Conservation (phyloP, 345 rosid species). For the Punica granatum region DNA sequence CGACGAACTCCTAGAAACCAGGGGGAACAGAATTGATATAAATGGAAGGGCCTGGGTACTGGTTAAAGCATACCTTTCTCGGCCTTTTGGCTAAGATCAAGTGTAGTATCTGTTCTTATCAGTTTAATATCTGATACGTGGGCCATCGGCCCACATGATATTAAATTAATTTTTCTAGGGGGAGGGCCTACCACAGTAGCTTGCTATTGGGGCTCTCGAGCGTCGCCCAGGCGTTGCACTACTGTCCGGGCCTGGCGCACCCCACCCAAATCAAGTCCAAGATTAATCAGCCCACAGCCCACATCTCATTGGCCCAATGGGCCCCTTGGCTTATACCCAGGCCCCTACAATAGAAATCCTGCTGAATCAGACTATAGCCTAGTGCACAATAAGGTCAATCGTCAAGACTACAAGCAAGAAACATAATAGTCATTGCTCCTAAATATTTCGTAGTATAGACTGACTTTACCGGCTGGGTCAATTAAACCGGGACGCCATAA, state of each 20-base stretch:
- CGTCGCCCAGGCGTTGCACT: conserved; percentile 17
- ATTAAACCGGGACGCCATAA: too few relatives aligned
- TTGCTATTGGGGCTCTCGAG: conserved; percentile 6
- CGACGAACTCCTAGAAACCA: too few relatives aligned
- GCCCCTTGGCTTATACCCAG: too few relatives aligned
- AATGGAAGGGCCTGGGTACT: not conserved
- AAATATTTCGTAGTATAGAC: too few relatives aligned
- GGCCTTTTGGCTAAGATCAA: conserved; percentile 70
- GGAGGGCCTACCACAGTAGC: conserved; percentile 9
- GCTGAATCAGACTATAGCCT: too few relatives aligned
- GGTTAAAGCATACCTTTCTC: conserved; percentile 40
- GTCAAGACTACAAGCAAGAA: too few relatives aligned
- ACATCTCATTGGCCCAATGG: too few relatives aligned
- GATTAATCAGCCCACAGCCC: too few relatives aligned
- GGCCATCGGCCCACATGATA: conserved; percentile 30
- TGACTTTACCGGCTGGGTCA: too few relatives aligned
- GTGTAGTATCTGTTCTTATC: conserved; percentile 60
- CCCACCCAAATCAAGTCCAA: conserved; percentile 4
- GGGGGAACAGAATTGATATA: not conserved
- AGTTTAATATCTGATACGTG: conserved; percentile 55
- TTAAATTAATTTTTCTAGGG: conserved; percentile 27
- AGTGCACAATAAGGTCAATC: too few relatives aligned
- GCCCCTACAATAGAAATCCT: too few relatives aligned
- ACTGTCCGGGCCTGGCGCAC: conserved; percentile 13
- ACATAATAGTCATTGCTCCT: too few relatives aligned